Evolutionary conservation across 441 rosid genomes (phyloP).

Genomic region (Pelargonium fulgidum): DNA sequence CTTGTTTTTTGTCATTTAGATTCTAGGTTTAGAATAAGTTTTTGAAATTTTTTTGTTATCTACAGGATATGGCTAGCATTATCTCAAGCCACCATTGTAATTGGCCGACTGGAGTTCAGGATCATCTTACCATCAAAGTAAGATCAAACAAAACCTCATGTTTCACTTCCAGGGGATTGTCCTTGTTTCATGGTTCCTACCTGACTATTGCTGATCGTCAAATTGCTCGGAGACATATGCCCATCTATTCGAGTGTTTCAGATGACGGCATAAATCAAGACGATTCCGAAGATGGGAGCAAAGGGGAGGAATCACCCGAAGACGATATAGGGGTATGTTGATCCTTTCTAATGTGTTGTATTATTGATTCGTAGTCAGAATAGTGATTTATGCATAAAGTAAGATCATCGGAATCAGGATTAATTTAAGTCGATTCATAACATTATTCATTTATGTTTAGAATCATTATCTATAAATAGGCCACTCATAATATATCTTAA

Average conservation of each 20-base stretch:
- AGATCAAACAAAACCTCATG: slow-evolving; percentile 32
- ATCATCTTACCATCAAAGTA: slow-evolving; percentile 27
- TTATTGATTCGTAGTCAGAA: too few species aligned
- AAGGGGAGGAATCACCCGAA: slow-evolving; percentile 24
- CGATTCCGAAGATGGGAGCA: slow-evolving; percentile 33
- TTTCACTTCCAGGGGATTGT: slow-evolving; percentile 29
- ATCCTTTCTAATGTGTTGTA: background rate
- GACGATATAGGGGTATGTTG: slow-evolving; percentile 37
- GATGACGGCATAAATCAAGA: slow-evolving; percentile 45
- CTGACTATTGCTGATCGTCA: slow-evolving; percentile 12
- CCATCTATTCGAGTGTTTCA: slow-evolving; percentile 36
- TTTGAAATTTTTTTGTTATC: background rate
- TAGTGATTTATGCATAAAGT: too few species aligned
- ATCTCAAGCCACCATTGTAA: slow-evolving; percentile 46
- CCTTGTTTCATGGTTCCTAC: slow-evolving; percentile 21
- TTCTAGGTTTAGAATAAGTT: background rate
- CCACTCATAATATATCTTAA: too few species aligned
- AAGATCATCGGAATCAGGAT: too few species aligned
- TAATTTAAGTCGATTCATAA: too few species aligned
- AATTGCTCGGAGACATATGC: slow-evolving; percentile 30
- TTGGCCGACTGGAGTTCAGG: slow-evolving; percentile 38
- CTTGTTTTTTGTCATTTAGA: background rate
- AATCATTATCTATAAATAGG: too few species aligned
- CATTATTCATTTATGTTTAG: too few species aligned
- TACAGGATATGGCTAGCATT: slow-evolving; percentile 50